phyloP scores from a whole-genome alignment of 495 filamentous ascomycete genomes.

The Annulohypoxylon stygium region DNA sequence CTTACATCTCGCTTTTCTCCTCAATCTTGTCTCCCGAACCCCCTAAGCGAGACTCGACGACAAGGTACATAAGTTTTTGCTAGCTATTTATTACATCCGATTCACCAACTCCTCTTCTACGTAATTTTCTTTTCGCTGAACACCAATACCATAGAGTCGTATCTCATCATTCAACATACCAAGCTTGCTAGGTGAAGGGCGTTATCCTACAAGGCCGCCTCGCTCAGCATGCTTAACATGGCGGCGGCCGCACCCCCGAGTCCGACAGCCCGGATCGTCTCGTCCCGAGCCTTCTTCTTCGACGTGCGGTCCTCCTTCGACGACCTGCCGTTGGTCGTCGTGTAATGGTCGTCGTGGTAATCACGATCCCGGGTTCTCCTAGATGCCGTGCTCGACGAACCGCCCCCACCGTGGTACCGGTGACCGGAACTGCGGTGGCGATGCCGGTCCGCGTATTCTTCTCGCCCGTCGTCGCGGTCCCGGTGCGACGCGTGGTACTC shows the following conservation, averaged over 20 bases:
- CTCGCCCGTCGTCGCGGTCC: slow-evolving; percentile 20
- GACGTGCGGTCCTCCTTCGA: slow-evolving; percentile 43
- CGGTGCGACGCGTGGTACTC: slow-evolving; percentile 36
- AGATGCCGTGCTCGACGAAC: slow-evolving; percentile 22
- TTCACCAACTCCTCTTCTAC: neutral
- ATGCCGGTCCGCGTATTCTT: slow-evolving; percentile 25
- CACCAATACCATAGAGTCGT: neutral
- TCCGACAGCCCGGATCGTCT: slow-evolving; percentile 60
- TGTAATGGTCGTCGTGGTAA: slow-evolving; percentile 42
- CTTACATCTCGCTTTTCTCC: no score
- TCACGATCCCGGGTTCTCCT: slow-evolving; percentile 38
- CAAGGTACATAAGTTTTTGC: neutral
- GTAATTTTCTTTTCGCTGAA: neutral
- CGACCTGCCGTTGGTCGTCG: slow-evolving; percentile 8
- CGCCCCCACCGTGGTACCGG: slow-evolving; percentile 31
- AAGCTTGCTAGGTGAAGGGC: neutral
- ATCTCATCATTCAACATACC: neutral
- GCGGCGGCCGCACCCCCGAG: slow-evolving; percentile 66
- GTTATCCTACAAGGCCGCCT: slow-evolving; percentile 56
- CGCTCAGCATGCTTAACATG: slow-evolving; percentile 64
- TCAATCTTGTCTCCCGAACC: neutral
- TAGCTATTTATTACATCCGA: neutral
- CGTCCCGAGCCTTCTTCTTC: slow-evolving; percentile 56
- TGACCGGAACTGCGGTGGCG: slow-evolving; percentile 38
- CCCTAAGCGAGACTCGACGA: neutral